These are phyloP conservation scores for Parmales sp. DNA, from an alignment of 108 stramenopile species.

Conservation along the genomic window DNA sequence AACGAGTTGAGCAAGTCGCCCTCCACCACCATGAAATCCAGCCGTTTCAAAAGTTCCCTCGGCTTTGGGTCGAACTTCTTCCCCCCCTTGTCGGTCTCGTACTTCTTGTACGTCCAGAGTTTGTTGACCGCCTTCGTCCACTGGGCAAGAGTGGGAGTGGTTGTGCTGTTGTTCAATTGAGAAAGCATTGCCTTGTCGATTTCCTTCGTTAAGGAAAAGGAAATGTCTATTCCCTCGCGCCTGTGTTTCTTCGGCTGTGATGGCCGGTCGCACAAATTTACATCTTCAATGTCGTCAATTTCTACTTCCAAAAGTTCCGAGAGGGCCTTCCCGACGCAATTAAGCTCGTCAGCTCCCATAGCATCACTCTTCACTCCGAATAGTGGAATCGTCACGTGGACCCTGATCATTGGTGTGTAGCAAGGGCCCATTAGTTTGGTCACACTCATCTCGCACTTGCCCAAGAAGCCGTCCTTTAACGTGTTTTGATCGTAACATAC, in stretches of 20 bases:
- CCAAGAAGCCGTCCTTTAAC: background rate
- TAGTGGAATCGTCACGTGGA: background rate
- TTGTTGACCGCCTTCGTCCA: too few species aligned
- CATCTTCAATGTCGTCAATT: background rate
- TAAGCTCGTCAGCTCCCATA: background rate
- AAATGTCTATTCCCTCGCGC: background rate
- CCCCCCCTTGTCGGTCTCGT: background rate
- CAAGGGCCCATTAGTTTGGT: background rate
- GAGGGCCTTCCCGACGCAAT: background rate
- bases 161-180: too few species aligned
- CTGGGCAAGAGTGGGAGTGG: too few species aligned
- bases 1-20: background rate
- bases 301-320: background rate
- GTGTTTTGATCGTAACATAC: background rate
- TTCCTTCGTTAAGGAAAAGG: background rate
- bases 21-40: background rate
- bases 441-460: background rate
- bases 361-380: background rate
- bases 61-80: conserved; percentile 7
- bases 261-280: background rate
- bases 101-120: background rate
- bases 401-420: background rate
- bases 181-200: background rate
- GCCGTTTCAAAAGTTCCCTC: background rate
- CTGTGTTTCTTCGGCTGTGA: background rate